A percentile compares a stretch with the other conserved stretches of the same genome.
These are phyloP conservation scores for Fusarium camptoceras DNA, from an alignment of 2,329 filamentous ascomycete species.

Conservation along the genomic window DNA sequence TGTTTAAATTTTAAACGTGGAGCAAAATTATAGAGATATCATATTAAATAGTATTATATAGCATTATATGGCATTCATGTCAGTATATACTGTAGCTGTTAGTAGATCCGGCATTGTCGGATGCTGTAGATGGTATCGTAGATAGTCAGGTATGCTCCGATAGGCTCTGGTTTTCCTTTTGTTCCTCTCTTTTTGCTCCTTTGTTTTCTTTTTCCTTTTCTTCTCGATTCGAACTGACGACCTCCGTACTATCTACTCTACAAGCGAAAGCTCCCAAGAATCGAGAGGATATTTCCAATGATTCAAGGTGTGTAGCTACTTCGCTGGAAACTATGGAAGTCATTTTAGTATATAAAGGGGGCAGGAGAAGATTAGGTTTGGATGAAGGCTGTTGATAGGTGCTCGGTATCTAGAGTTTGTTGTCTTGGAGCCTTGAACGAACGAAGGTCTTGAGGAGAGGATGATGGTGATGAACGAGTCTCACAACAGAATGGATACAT, in stretches of 20 bases:
- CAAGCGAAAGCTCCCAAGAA: too few species aligned
- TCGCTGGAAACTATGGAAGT: background rate
- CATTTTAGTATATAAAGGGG: background rate
- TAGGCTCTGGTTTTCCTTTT: too few species aligned
- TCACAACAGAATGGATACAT: background rate
- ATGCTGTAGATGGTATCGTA: too few species aligned
- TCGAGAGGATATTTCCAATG: too few species aligned
- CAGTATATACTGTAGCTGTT: background rate
- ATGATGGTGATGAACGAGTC: accelerated
- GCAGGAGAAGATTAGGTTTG: background rate
- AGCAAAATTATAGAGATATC: background rate
- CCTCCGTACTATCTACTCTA: too few species aligned
- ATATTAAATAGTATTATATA: background rate
- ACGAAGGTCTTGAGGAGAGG: too few species aligned
- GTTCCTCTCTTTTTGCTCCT: too few species aligned
- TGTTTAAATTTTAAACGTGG: background rate
- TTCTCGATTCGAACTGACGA: too few species aligned
- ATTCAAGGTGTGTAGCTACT: conserved; percentile 3
- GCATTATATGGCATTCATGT: background rate
- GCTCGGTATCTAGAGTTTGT: accelerated
- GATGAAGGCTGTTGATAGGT: background rate
- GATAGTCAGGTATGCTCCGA: too few species aligned
- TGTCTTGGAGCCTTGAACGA: background rate
- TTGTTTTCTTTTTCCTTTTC: too few species aligned
- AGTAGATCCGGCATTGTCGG: background rate